Evolutionary conservation across 768 basidiomycete genomes (phyloP), one percentile per base, ranked within the genome.

Genomic region (Panaeolus papilionaceus): DNA sequence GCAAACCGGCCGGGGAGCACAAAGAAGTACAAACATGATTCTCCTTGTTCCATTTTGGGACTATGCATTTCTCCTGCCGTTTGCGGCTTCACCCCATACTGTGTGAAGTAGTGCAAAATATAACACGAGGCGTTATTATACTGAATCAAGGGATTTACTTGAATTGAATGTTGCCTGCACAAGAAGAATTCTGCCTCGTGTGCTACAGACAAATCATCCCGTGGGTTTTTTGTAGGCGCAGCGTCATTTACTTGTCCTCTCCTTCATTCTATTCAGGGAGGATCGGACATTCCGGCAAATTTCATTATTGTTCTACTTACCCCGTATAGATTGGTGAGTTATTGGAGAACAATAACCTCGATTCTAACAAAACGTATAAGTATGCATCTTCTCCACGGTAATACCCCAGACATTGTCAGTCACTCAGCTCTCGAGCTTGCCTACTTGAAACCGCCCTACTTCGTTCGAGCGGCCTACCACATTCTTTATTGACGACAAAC

Each of bases 281-380:
- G 18, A 8, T 58, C 54, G 54, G 54, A 16, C 11, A 58, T 58
- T 37, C 54, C 28, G 54, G 26, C 54, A 58, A 58, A 28, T 18
- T 44, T 44, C 44, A 20, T 47, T 10, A 33, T 47, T 47, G 42
- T 64, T 64, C 9, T 37, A 20, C 7, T 64, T n/a, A 45, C 37
- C 39, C 54, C 54, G 54, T 9, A 33, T 33, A n/a, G 14, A 58
- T 58, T 14, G 28, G 26, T 14, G 9, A 16, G 44, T 26, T 11
- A 26, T 61, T 62, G 33, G 61, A 68, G 68, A 73, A 73, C 72
- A 73, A 73, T 68, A 68, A 40, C n/a, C 2, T 26, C 67, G 18
- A 38, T 38, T 18, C 18, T 28, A 23, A 62, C 42, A 67, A 67
- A 70, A 73, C 67, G 71, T 58, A 58, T 58, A 58, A 58, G 54